Base-by-base conservation (phyloP, 495 filamentous ascomycete genomes). In the Daldinia caldariorum region DNA sequence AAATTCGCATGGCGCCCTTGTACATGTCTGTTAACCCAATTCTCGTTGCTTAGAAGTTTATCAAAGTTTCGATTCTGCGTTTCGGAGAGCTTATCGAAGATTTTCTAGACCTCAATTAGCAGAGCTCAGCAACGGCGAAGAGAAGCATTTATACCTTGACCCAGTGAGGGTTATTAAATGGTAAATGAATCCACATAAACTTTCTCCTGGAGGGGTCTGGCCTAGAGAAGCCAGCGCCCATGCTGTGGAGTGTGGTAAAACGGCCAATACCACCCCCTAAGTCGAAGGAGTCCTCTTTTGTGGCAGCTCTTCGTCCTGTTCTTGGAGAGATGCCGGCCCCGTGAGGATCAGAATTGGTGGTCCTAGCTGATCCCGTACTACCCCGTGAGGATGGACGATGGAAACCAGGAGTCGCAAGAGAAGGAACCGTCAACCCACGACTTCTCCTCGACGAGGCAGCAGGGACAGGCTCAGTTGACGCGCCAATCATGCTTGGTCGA, bases 101-200 rank as follows among this genome's bases (percentile, higher is more conserved):
- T 79, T 59, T 78, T 75, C 77, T 80, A 31, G 9, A 2, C 4
- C 45, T 57, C 1, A 74, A 76, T 67, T 73, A 80, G 67, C 75
- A n/a, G 71, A 53, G 32, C 68, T 72, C 4, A 69, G 68, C 65
- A 14, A 22, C 12, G 8, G 18, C 31, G 22, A n/a, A 22, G 16
- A 1, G 12, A 5, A 20, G 5, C 6, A 2, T 3, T 16, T 26
- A 60, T 72, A 84, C 83, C 72, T 85, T 87, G 12, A 90, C 89
- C 89, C 89, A 91, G 6, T 83, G 82, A 2, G 89, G 85, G 74
- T 90, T 88, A 4, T 86, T 91, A 64, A 85, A 91, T 0, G 88
- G 88, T 31, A 90, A 75, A 71, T 91, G 89, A 39, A 90, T 85
- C 89, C 89, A 91, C 59, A 86, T 82, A 38, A 90, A 83, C 71